Base-by-base conservation (phyloP, 768 basidiomycete genomes). In the Boletus subcaerulescens region DNA sequence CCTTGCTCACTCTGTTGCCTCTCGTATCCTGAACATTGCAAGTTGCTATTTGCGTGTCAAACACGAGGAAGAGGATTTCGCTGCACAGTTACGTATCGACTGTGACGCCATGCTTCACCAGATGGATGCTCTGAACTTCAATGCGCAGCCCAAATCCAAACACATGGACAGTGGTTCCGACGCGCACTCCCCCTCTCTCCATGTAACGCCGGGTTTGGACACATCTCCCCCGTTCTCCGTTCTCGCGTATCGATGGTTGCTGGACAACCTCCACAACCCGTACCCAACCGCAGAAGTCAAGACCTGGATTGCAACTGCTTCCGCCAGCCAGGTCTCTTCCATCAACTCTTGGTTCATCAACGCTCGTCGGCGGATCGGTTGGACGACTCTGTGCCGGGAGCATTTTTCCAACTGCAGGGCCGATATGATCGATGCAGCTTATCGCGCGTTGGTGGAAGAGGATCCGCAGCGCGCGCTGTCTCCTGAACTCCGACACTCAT, bases 331-430 rank as follows among this genome's bases (percentile, higher is more conserved):
- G 61, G 15, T 56, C 0, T 56, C 63, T 42, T 71, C 73, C 1
- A 49, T 84, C 40, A 74, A 76, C 39, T 58, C 63, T 0, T 83
- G 83, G 83, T 84, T 83, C 33, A 57, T 73, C 18, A 74, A 76
- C 11, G 71, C 67, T 2, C 74, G 82, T 1, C 76, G 75, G 20
- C 74, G 80, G 0, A 82, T 83, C 0, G 81, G 82, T 0, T 84
- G 82, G 83, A 82, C 76, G 11, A 14, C 50, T 0, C 48, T 82
- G 0, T 74, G 77, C 5, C 70, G 68, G 1, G 59, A 64, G 3
- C 32, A 26, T 33, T 70, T 74, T 18, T 51, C 60, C 11, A 65
- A 59, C 10, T 63, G 66, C 14, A 57, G 67, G 11, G 56, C 60
- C 1, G 70, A 71, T 14, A 63, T 66, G 20, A n/a, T 71, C 0